Evolutionary conservation across 108 stramenopile species (phyloP), one percentile per base, ranked within the genome.

Genomic region (Chaetoceros muelleri): DNA sequence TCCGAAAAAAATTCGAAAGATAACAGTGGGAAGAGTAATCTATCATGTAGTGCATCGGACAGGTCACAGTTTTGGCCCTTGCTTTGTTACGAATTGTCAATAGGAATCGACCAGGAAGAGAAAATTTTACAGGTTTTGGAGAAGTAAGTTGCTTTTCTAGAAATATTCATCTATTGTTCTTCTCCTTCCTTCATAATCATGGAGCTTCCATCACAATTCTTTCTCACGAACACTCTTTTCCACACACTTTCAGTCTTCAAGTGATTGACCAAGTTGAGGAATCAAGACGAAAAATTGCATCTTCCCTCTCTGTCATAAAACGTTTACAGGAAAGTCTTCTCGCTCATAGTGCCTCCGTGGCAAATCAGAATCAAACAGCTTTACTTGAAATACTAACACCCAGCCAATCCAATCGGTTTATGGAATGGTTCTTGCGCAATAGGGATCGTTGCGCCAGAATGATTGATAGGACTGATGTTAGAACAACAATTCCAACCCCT

Each of bases 61-160:
- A 58, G 53, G 13, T 23, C 58, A 19, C 61, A 70, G 5, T 74
- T 87, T 69, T 93, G 91, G 91, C 91, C 91, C 0, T 56, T 93
- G 23, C 58, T 72, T 20, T 93, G 87, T 60, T 79, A 74, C 58
- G 91, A 93, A 54, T 55, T 89, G 46, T 81, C 75, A 27, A 71
- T 93, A 48, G 83, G 85, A 19, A 84, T 87, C 47, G 90, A 91
- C 28, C 90, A 91, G 57, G 90, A 91, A 72, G 90, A 91, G 28
- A 69, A 74, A 13, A 57, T 90, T 25, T 46, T 84, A 29, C 66
- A 74, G 50, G 60, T 66, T 30, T 66, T 67, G 44, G 65, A 65
- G 55, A 52, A 69, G 76, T 78, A 54, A 60, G 78, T 70, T 22
- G 2, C 21, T 60, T 10, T 1, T 29, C 48, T 23, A n/a, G n/a